A percentile compares a stretch with the other conserved stretches of the same genome.
Conservation (phyloP, 2,329 filamentous ascomycete species). For the Trichoderma afroharzianum region DNA sequence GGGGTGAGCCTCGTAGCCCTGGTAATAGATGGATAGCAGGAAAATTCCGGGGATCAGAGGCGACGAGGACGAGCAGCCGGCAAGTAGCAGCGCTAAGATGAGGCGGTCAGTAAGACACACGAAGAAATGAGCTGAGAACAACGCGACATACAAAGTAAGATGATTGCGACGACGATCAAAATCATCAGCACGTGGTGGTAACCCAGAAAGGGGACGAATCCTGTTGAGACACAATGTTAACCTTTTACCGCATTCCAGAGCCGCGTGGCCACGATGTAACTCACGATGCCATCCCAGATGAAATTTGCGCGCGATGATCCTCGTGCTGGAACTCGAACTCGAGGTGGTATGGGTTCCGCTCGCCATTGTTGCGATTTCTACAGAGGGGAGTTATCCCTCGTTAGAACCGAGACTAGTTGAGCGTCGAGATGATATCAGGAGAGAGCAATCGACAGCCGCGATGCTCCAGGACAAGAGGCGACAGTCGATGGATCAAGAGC, state of each 20-base stretch:
- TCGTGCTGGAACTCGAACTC: slow-evolving; percentile 16
- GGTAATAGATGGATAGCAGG: slow-evolving; percentile 96
- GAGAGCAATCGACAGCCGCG: neutral
- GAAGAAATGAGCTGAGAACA: neutral
- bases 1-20: slow-evolving; percentile 77
- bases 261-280: slow-evolving; percentile 25
- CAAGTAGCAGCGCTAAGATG: slow-evolving; percentile 74
- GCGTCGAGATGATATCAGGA: neutral
- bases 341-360: slow-evolving; percentile 25
- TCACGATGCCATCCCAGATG: slow-evolving; percentile 49
- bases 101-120: slow-evolving; percentile 15
- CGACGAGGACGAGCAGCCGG: slow-evolving; percentile 94
- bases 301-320: slow-evolving; percentile 35
- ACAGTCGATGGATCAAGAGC: slow-evolving; percentile 22
- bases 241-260: slow-evolving; percentile 22
- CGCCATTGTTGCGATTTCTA: neutral
- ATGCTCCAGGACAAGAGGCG: slow-evolving; percentile 25
- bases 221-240: slow-evolving; percentile 33
- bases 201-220: slow-evolving; percentile 65
- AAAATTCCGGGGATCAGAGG: slow-evolving; percentile 94
- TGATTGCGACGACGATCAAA: slow-evolving; percentile 87
- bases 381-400: slow-evolving; percentile 14
- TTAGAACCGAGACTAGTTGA: slow-evolving; percentile 13
- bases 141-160: slow-evolving; percentile 78
- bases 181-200: slow-evolving; percentile 95